Evolutionary conservation across 2,329 filamentous ascomycete genomes (phyloP).

Genomic region (Fusarium vanettenii): DNA sequence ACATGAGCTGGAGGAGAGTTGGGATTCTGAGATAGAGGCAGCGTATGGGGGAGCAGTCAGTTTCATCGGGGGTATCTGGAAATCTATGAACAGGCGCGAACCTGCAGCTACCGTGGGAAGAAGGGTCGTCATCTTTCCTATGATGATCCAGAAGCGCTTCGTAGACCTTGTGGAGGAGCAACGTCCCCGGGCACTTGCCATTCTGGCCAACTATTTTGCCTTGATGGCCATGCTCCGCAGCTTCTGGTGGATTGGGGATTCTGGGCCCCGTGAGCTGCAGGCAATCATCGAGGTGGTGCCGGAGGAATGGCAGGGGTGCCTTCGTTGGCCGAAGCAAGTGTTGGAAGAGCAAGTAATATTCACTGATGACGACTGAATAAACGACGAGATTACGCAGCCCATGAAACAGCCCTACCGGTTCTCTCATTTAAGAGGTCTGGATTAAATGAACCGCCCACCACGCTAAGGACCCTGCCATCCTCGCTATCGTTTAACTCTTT

Average conservation of each 20-base stretch:
- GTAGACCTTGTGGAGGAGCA: constrained; percentile 31
- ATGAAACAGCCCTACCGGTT: neutral
- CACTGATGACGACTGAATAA: neutral
- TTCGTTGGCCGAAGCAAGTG: constrained; percentile 16
- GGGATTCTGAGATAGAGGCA: constrained; percentile 18
- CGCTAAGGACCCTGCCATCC: neutral
- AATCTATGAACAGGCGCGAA: constrained; percentile 12
- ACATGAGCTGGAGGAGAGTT: constrained; percentile 23
- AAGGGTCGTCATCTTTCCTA: constrained; percentile 32
- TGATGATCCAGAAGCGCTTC: constrained; percentile 32
- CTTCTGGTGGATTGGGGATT: constrained; percentile 36
- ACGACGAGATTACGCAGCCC: neutral
- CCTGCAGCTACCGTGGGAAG: constrained; percentile 8
- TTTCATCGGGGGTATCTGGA: constrained; percentile 34
- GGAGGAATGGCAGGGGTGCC: constrained; percentile 9
- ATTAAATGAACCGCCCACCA: neutral
- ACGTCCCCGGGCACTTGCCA: constrained; percentile 35
- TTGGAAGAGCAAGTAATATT: neutral
- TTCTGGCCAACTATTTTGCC: constrained; percentile 39
- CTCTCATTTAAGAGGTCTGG: neutral
- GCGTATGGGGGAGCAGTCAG: constrained; percentile 34
- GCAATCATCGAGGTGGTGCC: constrained; percentile 25
- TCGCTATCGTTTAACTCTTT: constrained; percentile 10
- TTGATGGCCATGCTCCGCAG: constrained; percentile 21
- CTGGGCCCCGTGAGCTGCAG: constrained; percentile 24